Base-by-base conservation (phyloP, 768 basidiomycete genomes). In the Floccularia luteovirens region DNA sequence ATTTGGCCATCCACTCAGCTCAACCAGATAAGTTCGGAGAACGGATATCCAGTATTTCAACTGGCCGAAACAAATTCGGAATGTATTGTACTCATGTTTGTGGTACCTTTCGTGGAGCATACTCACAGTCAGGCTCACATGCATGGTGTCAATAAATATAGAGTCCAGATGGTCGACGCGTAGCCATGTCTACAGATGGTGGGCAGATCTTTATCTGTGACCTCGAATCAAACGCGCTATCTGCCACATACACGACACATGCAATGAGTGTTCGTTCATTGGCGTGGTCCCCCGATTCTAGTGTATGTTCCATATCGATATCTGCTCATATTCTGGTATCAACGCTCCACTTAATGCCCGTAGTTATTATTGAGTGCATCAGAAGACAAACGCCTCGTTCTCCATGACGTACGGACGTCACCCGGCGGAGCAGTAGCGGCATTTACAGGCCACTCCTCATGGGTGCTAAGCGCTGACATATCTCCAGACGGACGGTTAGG, bases 171-270 rank as follows among this genome's bases (percentile, higher is more conserved):
- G 91, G 92, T 30, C 72, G 72, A 47, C 75, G 78, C 31, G 61
- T 97, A 34, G 92, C 88, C 12, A 69, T 94, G 47, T 77, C 90
- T 3, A 77, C 81, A 6, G 91, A 94, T 58, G 72, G 77, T 1
- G 92, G 92, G n/a, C 84, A 90, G 50, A 82, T 94, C 39, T 88
- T 77, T 57, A 67, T 97, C 31, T 84, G 92, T 46, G 91, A 94
- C 57, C 56, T 85, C 27, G 82, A 86, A 54, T 71, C 83, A 2
- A 67, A 66, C 43, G 60, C 79, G 5, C 61, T 94, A 31, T 61
- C 72, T 0, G 67, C 77, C 3, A 87, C 83, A 2, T 93, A 82
- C 59, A 79, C 81, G 3, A 88, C 89, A 2, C 92, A 97, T 57
- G 90, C 89, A 7, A 90, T 91, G 82, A 74, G 81, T 33, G 89